Evolutionary conservation across 2,329 filamentous ascomycete genomes (phyloP).

Genomic region (Hypoxylon sp.): DNA sequence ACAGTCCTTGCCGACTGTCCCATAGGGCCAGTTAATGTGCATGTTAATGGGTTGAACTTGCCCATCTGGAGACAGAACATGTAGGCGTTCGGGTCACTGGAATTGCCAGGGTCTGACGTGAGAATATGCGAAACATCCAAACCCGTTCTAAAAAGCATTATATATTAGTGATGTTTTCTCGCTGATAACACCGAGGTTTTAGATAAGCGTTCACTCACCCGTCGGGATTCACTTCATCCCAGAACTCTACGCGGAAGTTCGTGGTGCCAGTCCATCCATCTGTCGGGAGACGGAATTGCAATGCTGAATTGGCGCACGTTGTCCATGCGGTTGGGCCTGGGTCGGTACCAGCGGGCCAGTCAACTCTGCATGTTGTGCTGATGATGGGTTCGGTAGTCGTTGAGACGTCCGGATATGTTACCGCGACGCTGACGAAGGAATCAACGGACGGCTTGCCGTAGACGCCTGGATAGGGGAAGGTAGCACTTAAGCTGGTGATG

Average conservation of each 20-base stretch:
- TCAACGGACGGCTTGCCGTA: conserved; percentile 39
- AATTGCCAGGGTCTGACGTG: conserved; percentile 34
- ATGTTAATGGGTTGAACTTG: conserved; percentile 47
- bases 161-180: conserved; percentile 39
- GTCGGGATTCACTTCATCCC: conserved; percentile 28
- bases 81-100: conserved; percentile 43
- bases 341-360: conserved; percentile 39
- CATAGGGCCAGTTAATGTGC: conserved; percentile 40
- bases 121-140: conserved; percentile 42
- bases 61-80: conserved; percentile 47
- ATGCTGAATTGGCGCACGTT: conserved; percentile 32
- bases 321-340: conserved; percentile 45
- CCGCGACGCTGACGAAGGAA: conserved; percentile 39
- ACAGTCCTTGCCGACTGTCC: conserved; percentile 31
- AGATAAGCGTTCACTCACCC: conserved; percentile 41
- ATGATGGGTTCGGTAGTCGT: conserved; percentile 31
- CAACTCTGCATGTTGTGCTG: conserved; percentile 43
- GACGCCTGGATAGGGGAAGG: conserved; percentile 36
- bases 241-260: conserved; percentile 45
- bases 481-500: conserved; percentile 42
- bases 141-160: conserved; percentile 33
- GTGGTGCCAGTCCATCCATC: conserved; percentile 42
- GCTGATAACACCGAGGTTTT: background rate
- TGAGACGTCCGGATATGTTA: conserved; percentile 42
- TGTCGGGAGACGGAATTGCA: conserved; percentile 44